phyloP scores from a whole-genome alignment of 371 early-diverging fungal genomes.

The Rhizomucor miehei region DNA sequence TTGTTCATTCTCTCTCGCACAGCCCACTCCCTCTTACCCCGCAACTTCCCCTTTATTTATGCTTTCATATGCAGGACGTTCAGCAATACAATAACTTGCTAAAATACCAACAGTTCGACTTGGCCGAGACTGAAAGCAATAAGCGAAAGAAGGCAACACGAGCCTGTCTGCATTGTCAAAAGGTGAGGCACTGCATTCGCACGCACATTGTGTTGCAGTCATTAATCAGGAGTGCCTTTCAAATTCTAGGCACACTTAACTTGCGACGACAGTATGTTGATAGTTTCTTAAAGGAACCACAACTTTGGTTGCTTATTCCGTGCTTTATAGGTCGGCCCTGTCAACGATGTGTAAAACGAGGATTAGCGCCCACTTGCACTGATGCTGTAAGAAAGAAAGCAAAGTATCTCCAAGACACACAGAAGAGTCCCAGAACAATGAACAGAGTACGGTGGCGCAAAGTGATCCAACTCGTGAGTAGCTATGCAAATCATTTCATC shows the following conservation, averaged over 20 bases:
- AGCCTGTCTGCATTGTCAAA: slow-evolving; percentile 56
- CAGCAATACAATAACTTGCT: slow-evolving; percentile 19
- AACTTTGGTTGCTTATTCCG: not conserved
- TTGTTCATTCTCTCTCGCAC: no score
- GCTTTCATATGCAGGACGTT: slow-evolving; percentile 11
- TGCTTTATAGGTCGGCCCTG: slow-evolving; percentile 70
- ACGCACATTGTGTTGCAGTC: not conserved
- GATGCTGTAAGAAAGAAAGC: slow-evolving; percentile 81
- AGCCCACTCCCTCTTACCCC: no score
- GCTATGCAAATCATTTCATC: not conserved
- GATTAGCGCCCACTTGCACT: slow-evolving; percentile 67
- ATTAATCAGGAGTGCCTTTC: not conserved
- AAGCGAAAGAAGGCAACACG: slow-evolving; percentile 27
- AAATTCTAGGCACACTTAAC: slow-evolving; percentile 49
- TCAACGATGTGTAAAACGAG: slow-evolving; percentile 78
- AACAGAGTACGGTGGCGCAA: no score
- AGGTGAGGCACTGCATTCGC: slow-evolving; percentile 20
- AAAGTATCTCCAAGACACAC: slow-evolving; percentile 69
- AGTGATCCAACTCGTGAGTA: no score
- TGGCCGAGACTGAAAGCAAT: slow-evolving; percentile 15
- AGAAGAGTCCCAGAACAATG: slow-evolving; percentile 3
- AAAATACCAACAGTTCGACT: slow-evolving; percentile 12
- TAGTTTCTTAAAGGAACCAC: not conserved
- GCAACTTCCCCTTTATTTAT: no score
- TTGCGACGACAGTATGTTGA: slow-evolving; percentile 59